These are phyloP conservation scores for Miscanthus sacchariflorus DNA, from an alignment of 202 grass and related monocot species.

Conservation along the genomic window DNA sequence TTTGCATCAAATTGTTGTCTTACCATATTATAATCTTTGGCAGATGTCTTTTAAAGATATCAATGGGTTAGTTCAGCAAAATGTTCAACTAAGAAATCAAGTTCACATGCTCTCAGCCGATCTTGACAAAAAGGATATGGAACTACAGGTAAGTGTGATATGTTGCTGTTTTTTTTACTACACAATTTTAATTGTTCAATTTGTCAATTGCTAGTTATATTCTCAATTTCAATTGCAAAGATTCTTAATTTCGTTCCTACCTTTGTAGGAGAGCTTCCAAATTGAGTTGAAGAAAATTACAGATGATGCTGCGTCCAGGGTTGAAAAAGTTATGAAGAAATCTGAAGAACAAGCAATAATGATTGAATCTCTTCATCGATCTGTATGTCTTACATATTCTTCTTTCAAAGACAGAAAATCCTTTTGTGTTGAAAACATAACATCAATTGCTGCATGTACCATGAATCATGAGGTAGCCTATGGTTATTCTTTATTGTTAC, in stretches of 20 bases:
- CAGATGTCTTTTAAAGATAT: slow-evolving; percentile 97
- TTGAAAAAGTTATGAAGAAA: slow-evolving; percentile 92
- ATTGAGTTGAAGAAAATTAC: slow-evolving; percentile 79
- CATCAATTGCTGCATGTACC: slow-evolving; percentile 13
- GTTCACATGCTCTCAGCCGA: slow-evolving; percentile 76
- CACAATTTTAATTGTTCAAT: background rate
- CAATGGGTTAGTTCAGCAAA: slow-evolving; percentile 84
- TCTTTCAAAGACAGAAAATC: slow-evolving; percentile 16
- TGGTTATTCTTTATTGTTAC: background rate
- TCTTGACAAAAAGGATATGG: slow-evolving; percentile 78
- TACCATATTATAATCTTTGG: slow-evolving; percentile 36
- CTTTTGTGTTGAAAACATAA: background rate
- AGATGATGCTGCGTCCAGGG: slow-evolving; percentile 64
- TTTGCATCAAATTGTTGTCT: slow-evolving; percentile 4
- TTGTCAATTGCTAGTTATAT: slow-evolving; percentile 2
- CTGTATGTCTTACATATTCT: slow-evolving; percentile 64
- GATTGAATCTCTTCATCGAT: slow-evolving; percentile 98
- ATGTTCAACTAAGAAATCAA: slow-evolving; percentile 84
- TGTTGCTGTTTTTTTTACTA: slow-evolving; percentile 36
- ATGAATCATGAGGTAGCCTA: slow-evolving; percentile 34
- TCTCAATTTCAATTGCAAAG: slow-evolving; percentile 4
- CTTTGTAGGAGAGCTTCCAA: slow-evolving; percentile 79
- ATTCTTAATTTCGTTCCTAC: slow-evolving; percentile 21
- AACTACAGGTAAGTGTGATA: slow-evolving; percentile 67
- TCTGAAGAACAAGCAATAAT: slow-evolving; percentile 94